Evolutionary conservation across 2,329 filamentous ascomycete genomes (phyloP).

Genomic region (Leptographium radiaticola): DNA sequence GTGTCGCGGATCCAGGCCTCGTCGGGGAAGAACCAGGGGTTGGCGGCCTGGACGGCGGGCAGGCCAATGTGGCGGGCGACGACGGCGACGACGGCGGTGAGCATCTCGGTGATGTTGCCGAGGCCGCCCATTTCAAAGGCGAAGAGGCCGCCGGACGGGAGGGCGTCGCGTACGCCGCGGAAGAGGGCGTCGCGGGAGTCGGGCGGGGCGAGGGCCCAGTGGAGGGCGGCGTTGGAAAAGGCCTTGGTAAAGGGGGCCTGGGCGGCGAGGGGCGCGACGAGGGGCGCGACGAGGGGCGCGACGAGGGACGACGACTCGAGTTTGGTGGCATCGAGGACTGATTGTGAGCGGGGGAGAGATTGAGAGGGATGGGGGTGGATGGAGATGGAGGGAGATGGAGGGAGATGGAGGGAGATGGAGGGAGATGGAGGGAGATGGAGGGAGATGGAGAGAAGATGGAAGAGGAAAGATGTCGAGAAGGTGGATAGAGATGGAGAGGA

Average conservation of each 20-base stretch:
- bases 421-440: neutral
- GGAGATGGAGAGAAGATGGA: neutral
- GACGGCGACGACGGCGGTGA: slow-evolving; percentile 40
- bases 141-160: slow-evolving; percentile 44
- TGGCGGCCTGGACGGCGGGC: slow-evolving; percentile 30
- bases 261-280: too few species aligned
- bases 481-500: neutral
- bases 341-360: neutral
- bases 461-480: too few species aligned
- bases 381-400: neutral
- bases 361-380: too few species aligned
- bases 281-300: neutral
- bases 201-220: slow-evolving; percentile 46
- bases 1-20: slow-evolving; percentile 39
- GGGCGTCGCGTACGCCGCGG: slow-evolving; percentile 31
- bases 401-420: neutral
- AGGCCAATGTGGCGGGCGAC: slow-evolving; percentile 38
- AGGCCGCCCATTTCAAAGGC: slow-evolving; percentile 61
- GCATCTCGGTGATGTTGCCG: slow-evolving; percentile 54
- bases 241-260: slow-evolving; percentile 34
- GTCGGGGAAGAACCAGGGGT: slow-evolving; percentile 63
- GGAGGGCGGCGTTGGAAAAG: slow-evolving; percentile 55
- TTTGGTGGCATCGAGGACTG: slow-evolving; percentile 33
- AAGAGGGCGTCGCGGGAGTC: slow-evolving; percentile 41
- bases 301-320: slow-evolving; percentile 25